Evolutionary conservation across 352 stramenopile genomes (phyloP).

Genomic region (Pythium brachiatum): DNA sequence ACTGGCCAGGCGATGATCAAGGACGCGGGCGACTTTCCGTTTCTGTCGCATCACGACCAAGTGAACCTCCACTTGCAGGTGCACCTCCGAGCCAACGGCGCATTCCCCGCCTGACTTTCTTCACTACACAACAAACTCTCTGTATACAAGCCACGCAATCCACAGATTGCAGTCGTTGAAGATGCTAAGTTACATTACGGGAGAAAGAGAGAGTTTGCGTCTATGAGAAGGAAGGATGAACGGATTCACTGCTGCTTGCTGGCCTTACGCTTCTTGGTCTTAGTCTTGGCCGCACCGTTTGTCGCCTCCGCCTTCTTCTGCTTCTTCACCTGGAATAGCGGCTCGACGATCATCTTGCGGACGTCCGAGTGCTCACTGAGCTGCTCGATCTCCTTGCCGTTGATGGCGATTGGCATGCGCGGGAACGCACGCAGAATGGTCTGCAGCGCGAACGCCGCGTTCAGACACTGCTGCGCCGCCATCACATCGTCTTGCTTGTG

Average conservation of each 20-base stretch:
- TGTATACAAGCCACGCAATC: too few relatives aligned
- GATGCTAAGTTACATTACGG: slow-evolving; percentile 2
- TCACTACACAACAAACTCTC: background rate
- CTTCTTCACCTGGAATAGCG: slow-evolving; percentile 49
- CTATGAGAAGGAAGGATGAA: background rate
- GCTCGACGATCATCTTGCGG: slow-evolving; percentile 15
- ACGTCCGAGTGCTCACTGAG: slow-evolving; percentile 45
- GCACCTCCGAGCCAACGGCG: slow-evolving; percentile 55
- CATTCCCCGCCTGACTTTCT: slow-evolving; percentile 35
- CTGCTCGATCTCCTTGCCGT: slow-evolving; percentile 39
- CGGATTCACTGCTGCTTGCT: slow-evolving; percentile 10
- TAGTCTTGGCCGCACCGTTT: background rate
- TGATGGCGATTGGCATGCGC: slow-evolving; percentile 45
- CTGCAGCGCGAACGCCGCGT: slow-evolving; percentile 73
- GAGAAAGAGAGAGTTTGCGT: background rate
- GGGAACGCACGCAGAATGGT: slow-evolving; percentile 73
- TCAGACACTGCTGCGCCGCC: slow-evolving; percentile 70
- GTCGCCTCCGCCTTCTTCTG: slow-evolving; percentile 25
- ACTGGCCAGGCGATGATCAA: slow-evolving; percentile 59
- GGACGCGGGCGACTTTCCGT: slow-evolving; percentile 62
- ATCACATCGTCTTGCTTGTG: slow-evolving; percentile 37
- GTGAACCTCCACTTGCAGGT: slow-evolving; percentile 78
- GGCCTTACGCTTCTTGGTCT: slow-evolving; percentile 26
- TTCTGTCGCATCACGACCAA: slow-evolving; percentile 70
- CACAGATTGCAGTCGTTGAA: background rate